These are phyloP conservation scores for Pythium scleroteichum DNA, from an alignment of 352 stramenopile genomes.

Conservation along the genomic window DNA sequence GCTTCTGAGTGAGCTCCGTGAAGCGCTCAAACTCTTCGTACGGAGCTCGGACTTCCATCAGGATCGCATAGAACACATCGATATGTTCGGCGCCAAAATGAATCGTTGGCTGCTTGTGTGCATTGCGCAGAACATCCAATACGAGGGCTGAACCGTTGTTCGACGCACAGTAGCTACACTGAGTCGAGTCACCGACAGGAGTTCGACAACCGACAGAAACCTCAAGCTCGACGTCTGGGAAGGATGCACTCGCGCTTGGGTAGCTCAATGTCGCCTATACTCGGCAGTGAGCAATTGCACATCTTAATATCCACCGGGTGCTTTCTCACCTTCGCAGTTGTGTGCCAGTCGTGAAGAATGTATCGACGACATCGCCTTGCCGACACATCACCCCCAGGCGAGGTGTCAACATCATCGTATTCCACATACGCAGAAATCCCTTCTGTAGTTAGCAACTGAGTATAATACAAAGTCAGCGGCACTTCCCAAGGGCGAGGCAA, in stretches of 20 bases:
- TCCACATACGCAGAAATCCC: constrained; percentile 76
- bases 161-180: constrained; percentile 25
- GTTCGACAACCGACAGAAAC: constrained; percentile 53
- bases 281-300: neutral
- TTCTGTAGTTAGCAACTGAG: constrained; percentile 62
- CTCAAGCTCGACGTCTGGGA: constrained; percentile 82
- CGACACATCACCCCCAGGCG: constrained; percentile 13
- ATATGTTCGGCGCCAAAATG: constrained; percentile 81
- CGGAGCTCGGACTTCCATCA: constrained; percentile 85
- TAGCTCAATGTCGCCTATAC: constrained; percentile 62
- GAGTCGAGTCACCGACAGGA: constrained; percentile 4
- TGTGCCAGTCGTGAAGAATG: constrained; percentile 87
- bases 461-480: neutral
- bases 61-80: constrained; percentile 83
- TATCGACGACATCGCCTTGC: constrained; percentile 48
- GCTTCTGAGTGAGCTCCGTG: constrained; percentile 62
- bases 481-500: too few relatives aligned
- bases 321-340: constrained; percentile 62
- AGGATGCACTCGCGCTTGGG: constrained; percentile 71
- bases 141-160: neutral
- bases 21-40: constrained; percentile 86
- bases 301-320: neutral
- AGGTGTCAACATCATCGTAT: constrained; percentile 35
- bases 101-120: constrained; percentile 43
- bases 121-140: constrained; percentile 5